Conservation (phyloP, 305 asterid genomes). For the Fraxinus paxiana region DNA sequence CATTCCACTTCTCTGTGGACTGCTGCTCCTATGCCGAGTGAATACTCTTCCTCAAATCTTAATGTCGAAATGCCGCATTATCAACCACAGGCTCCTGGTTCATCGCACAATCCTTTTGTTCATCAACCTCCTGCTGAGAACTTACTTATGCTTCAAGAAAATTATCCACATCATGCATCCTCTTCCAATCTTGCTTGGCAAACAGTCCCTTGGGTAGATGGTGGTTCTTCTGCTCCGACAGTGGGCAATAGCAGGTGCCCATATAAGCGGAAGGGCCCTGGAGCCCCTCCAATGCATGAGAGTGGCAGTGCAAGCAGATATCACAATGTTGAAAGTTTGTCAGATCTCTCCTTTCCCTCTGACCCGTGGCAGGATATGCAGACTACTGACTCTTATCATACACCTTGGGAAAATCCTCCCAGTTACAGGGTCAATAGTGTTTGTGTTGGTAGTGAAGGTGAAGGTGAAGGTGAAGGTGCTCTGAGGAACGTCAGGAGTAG, state of each 20-base stretch:
- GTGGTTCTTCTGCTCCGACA: conserved; percentile 45
- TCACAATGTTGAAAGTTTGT: conserved; percentile 63
- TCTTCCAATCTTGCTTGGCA: conserved; percentile 46
- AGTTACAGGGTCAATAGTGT: conserved; percentile 47
- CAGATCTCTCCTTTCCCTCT: conserved; percentile 43
- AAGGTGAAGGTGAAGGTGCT: conserved; percentile 51
- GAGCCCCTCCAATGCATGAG: conserved; percentile 47
- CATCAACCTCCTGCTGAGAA: conserved; percentile 40
- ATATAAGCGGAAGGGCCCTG: conserved; percentile 62
- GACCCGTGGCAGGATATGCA: conserved; percentile 62
- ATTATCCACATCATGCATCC: conserved; percentile 38
- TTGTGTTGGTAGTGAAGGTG: conserved; percentile 55
- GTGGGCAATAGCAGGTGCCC: conserved; percentile 47
- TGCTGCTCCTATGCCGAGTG: conserved; percentile 45
- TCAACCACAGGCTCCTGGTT: conserved; percentile 45
- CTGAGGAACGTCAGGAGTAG: conserved; percentile 68
- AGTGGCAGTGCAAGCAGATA: conserved; percentile 42
- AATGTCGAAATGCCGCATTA: conserved; percentile 44
- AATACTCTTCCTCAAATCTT: conserved; percentile 38
- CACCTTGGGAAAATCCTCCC: conserved; percentile 47
- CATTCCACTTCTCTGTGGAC: conserved; percentile 52
- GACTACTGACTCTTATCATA: conserved; percentile 46
- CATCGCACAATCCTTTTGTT: conserved; percentile 46
- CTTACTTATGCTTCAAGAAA: conserved; percentile 38
- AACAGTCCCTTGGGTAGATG: conserved; percentile 41